Base-by-base conservation (phyloP, 2,329 filamentous ascomycete species). In the Westerdykella aurantiaca region DNA sequence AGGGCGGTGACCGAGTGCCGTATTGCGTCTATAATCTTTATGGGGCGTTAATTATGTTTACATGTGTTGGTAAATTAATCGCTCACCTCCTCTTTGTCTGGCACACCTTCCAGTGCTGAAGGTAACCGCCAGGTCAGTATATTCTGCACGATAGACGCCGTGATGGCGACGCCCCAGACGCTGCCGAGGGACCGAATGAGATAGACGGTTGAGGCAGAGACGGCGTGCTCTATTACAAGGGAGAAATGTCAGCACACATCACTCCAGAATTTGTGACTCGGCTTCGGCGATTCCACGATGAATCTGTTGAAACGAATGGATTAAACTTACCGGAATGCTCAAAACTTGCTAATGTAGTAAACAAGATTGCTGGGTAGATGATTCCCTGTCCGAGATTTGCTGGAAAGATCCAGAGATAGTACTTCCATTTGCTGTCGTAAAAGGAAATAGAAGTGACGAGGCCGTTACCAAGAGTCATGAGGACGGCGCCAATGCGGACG, bases 101-200 rank as follows among this genome's bases (percentile, higher is more conserved):
- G 70, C 58, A 82, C 67, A 58, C 72, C 74, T 56, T 67, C 71
- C 61, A 83, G 66, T 51, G 73, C 78, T 47, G 68, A 64, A 5
- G 76, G 74, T 21, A 84, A 69, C 47, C 72, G 70, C 52, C 72
- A 65, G 52, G 71, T 78, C 50, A 84, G 70, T 43, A 76, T 78
- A 44, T 79, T 83, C 62, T 84, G 81, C 29, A 82, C 71, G 37
- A 84, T 79, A 6, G 80, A 74, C 7, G 80, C 81, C 0, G 79
- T 79, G 31, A 80, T 69, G 0, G 81, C 80, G 1, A 84, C 81
- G 9, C 81, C 80, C 74, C 79, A 83, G 13, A 84, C 80, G 0
- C 75, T 78, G 2, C 80, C 81, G 3, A 84, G 65, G 0, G 79
- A 83, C 21, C 81, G 75, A 35, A 84, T 74, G 16, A 84, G 71